Percentiles rank a stretch among this genome's conserved stretches.
These are phyloP conservation scores for Baorangia bicolor DNA, from an alignment of 768 basidiomycete genomes.

Conservation along the genomic window DNA sequence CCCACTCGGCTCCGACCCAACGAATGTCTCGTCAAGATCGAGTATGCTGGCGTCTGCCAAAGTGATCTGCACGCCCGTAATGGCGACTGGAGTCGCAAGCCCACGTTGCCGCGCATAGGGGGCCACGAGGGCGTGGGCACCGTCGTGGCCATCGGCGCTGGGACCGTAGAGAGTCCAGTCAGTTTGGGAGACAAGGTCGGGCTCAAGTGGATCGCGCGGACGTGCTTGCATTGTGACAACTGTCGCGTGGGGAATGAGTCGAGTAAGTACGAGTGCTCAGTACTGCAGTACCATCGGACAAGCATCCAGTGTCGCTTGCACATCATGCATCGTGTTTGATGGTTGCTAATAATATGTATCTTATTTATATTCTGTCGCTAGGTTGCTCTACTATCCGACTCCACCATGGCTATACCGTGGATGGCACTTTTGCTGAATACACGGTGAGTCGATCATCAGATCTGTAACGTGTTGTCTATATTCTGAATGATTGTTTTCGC, in stretches of 20 bases:
- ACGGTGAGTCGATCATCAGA: slow-evolving; percentile 21
- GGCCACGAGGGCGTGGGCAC: slow-evolving; percentile 50
- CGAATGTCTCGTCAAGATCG: slow-evolving; percentile 41
- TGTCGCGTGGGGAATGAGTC: slow-evolving; percentile 40
- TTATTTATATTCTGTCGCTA: slow-evolving; percentile 1
- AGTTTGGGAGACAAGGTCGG: slow-evolving; percentile 42
- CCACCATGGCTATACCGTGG: slow-evolving; percentile 37
- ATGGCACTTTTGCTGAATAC: slow-evolving; percentile 47
- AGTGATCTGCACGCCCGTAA: slow-evolving; percentile 39
- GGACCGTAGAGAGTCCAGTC: slow-evolving; percentile 30
- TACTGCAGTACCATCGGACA: no score
- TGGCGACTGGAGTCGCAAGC: slow-evolving; percentile 37
- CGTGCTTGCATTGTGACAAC: slow-evolving; percentile 40
- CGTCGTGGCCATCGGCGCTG: slow-evolving; percentile 43
- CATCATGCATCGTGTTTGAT: background rate
- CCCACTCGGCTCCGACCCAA: slow-evolving; percentile 17
- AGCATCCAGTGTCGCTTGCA: background rate
- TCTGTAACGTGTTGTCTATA: background rate
- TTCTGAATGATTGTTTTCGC: background rate
- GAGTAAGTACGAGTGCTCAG: slow-evolving; percentile 13
- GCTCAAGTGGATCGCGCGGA: slow-evolving; percentile 42
- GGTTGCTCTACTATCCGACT: slow-evolving; percentile 5
- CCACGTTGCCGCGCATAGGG: slow-evolving; percentile 35
- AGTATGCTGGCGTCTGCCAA: slow-evolving; percentile 44
- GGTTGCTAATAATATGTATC: background rate